Conservation (phyloP, 1,284 basidiomycete genomes). For the Mycosarcoma mackinlayi region DNA sequence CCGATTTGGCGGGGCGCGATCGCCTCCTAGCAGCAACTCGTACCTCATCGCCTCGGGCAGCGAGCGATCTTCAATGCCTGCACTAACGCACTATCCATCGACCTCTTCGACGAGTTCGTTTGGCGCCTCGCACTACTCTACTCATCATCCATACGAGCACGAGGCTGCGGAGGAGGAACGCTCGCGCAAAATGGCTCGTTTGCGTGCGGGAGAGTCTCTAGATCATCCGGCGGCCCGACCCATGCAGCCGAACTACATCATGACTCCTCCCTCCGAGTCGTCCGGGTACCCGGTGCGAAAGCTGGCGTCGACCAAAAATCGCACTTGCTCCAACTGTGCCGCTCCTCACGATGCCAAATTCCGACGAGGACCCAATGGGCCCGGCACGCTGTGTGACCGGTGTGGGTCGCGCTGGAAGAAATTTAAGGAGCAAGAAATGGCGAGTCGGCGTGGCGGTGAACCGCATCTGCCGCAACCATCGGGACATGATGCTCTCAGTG, state of each 20-base stretch:
- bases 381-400: conserved; percentile 52
- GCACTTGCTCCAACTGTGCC: conserved; percentile 48
- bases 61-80: conserved; percentile 36
- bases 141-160: conserved; percentile 27
- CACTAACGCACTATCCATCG: conserved; percentile 21
- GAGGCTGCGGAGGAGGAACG: conserved; percentile 38
- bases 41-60: conserved; percentile 31
- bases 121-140: conserved; percentile 10
- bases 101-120: conserved; percentile 23
- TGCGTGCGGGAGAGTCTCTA: conserved; percentile 9
- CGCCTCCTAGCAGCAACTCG: conserved; percentile 21
- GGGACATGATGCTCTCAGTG: not conserved
- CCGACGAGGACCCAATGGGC: conserved; percentile 45
- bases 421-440: conserved; percentile 40
- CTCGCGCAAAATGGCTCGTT: conserved; percentile 25
- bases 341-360: conserved; percentile 55
- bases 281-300: conserved; percentile 38
- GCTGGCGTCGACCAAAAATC: conserved; percentile 54
- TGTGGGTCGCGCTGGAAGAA: conserved; percentile 52
- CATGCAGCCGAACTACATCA: conserved; percentile 5
- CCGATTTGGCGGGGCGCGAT: conserved; percentile 15
- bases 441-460: conserved; percentile 20
- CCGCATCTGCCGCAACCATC: not conserved
- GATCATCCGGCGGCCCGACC: conserved; percentile 1
- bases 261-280: conserved; percentile 17